Evolutionary conservation across 805 yeast species (phyloP).

Genomic region (Scheffersomyces amazonensis): DNA sequence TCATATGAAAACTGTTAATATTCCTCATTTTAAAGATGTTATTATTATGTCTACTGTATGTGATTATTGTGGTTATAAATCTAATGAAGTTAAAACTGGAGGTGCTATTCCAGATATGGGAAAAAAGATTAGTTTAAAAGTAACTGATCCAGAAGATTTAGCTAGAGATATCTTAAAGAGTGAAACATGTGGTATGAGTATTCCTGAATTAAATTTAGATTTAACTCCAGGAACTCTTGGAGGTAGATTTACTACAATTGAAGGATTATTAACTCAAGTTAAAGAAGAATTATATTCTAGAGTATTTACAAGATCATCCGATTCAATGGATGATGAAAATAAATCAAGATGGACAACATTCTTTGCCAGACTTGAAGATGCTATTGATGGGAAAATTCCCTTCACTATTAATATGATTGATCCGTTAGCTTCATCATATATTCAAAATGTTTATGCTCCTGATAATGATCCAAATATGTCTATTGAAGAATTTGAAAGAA

Average conservation of each 20-base stretch:
- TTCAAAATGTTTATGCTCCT: slow-evolving; percentile 98
- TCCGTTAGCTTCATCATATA: slow-evolving; percentile 92
- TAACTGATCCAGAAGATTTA: slow-evolving; percentile 89
- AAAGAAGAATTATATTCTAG: slow-evolving; percentile 82
- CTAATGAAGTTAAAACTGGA: slow-evolving; percentile 98
- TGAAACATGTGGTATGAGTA: slow-evolving; percentile 81
- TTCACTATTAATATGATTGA: slow-evolving; percentile 90
- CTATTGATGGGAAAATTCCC: slow-evolving; percentile 74
- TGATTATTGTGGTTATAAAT: slow-evolving; percentile 89
- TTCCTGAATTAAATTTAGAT: slow-evolving; percentile 89
- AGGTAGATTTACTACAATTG: slow-evolving; percentile 96
- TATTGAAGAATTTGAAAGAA: slow-evolving; percentile 87
- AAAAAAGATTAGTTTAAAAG: slow-evolving; percentile 62
- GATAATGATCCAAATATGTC: slow-evolving; percentile 96
- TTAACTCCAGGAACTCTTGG: slow-evolving; percentile 96
- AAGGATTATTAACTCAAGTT: slow-evolving; percentile 88
- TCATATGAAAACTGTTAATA: slow-evolving; percentile 93
- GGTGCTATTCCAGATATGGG: slow-evolving; percentile 93
- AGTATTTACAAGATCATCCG: slow-evolving; percentile 83
- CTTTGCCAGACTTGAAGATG: slow-evolving; percentile 70
- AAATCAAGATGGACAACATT: slow-evolving; percentile 81
- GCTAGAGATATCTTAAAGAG: slow-evolving; percentile 92
- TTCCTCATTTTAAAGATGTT: slow-evolving; percentile 98
- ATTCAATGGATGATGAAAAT: slow-evolving; percentile 81
- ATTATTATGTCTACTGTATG: slow-evolving; percentile 94